A percentile compares a stretch with the other conserved stretches of the same genome.
Conservation (phyloP, 805 yeast genomes). For the Pichia membranifaciens region DNA sequence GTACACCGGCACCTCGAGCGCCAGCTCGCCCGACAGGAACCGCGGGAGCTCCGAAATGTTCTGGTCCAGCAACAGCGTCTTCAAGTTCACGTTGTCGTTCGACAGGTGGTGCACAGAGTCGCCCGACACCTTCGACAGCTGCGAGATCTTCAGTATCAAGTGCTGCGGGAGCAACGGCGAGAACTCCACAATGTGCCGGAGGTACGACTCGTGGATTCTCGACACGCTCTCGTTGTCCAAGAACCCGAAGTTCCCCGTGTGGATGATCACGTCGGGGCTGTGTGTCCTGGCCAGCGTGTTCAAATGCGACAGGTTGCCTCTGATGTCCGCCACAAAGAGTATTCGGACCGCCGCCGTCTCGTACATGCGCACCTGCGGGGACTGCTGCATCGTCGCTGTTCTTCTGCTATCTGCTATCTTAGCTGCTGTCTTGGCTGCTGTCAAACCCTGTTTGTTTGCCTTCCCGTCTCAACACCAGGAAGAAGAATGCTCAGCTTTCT, state of each 20-base stretch:
- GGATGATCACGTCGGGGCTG: constrained; percentile 50
- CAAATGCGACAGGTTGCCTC: constrained; percentile 46
- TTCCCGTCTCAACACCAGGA: too few relatives aligned
- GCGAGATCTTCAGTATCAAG: constrained; percentile 45
- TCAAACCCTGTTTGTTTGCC: too few relatives aligned
- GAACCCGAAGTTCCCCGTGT: constrained; percentile 78
- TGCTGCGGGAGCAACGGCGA: constrained; percentile 50
- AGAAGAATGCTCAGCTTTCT: too few relatives aligned
- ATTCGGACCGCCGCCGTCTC: constrained; percentile 9
- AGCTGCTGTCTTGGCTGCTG: too few relatives aligned
- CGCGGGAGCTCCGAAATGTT: constrained; percentile 47
- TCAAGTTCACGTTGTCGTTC: constrained; percentile 32
- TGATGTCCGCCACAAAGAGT: constrained; percentile 42
- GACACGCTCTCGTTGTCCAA: constrained; percentile 53
- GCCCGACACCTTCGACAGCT: constrained; percentile 41
- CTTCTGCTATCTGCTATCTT: too few relatives aligned
- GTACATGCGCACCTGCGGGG: neutral
- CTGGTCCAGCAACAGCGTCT: constrained; percentile 31
- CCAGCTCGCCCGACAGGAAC: constrained; percentile 39
- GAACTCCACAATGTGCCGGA: constrained; percentile 62
- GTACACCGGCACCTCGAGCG: constrained; percentile 58
- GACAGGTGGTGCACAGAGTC: constrained; percentile 36
- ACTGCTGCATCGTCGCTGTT: neutral
- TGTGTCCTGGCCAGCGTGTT: constrained; percentile 44
- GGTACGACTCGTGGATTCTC: constrained; percentile 49